These are phyloP conservation scores for Euphrasia arctica DNA, from an alignment of 305 asterid species.

Conservation along the genomic window DNA sequence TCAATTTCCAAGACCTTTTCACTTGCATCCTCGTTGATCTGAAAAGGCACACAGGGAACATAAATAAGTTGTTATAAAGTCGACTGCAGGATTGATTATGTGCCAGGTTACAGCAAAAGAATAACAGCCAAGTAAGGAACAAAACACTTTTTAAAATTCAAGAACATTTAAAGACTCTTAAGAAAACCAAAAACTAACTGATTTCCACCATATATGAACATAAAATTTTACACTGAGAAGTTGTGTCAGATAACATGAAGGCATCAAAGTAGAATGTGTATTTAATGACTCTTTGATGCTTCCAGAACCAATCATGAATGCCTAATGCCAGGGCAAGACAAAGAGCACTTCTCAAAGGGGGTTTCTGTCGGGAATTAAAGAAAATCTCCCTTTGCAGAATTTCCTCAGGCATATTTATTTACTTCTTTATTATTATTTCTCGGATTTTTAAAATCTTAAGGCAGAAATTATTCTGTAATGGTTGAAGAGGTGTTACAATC, in stretches of 20 bases:
- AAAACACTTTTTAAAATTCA: background rate
- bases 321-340: background rate
- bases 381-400: no score
- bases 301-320: background rate
- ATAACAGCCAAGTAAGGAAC: no score
- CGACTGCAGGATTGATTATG: background rate
- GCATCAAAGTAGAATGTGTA: background rate
- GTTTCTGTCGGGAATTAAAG: no score
- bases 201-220: background rate
- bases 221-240: background rate
- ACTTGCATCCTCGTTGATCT: slow-evolving; percentile 92
- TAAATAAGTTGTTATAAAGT: background rate
- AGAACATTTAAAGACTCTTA: background rate
- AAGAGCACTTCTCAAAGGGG: no score
- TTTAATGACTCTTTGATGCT: slow-evolving; percentile 3
- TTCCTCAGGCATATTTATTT: no score
- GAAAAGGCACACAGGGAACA: slow-evolving; percentile 26
- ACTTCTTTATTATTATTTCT: no score
- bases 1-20: slow-evolving; percentile 88
- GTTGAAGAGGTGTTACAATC: no score
- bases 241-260: background rate
- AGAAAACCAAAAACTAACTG: background rate
- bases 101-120: background rate
- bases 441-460: no score
- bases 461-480: no score